These are phyloP conservation scores for Chloris gayana DNA, from an alignment of 176 grass and related monocot genomes.

Conservation along the genomic window DNA sequence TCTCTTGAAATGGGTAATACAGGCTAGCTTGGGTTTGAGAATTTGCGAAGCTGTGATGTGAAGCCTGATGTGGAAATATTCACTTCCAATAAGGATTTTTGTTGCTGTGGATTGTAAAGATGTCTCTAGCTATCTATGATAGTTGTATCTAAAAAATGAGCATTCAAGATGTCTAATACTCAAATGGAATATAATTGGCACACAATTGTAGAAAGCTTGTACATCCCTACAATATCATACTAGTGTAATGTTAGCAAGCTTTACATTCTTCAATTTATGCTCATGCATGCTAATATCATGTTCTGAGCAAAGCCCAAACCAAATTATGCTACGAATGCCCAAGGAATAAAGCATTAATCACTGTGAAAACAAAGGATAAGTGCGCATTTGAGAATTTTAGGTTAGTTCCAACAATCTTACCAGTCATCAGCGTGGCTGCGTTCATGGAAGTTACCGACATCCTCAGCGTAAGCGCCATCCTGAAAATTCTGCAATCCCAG, in stretches of 20 bases:
- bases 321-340: neutral
- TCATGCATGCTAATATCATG: neutral
- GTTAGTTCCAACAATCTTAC: conserved; percentile 35
- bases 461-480: conserved; percentile 64
- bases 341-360: neutral
- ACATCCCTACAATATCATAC: neutral
- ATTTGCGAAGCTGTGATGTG: neutral
- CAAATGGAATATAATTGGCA: neutral
- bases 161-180: neutral
- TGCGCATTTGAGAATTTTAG: neutral
- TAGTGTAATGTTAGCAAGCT: neutral
- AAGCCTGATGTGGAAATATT: neutral
- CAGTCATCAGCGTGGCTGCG: conserved; percentile 68
- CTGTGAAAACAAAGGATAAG: neutral
- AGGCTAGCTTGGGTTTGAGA: neutral
- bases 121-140: neutral
- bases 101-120: neutral
- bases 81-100: neutral
- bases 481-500: conserved; percentile 70
- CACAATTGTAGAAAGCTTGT: neutral
- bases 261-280: conserved; percentile 1
- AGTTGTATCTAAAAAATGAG: neutral
- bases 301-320: neutral
- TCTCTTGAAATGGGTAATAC: neutral
- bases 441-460: conserved; percentile 72